Evolutionary conservation across 2,329 filamentous ascomycete species (phyloP), one percentile per base, ranked within the genome.

Genomic region (Claviceps sorghi): DNA sequence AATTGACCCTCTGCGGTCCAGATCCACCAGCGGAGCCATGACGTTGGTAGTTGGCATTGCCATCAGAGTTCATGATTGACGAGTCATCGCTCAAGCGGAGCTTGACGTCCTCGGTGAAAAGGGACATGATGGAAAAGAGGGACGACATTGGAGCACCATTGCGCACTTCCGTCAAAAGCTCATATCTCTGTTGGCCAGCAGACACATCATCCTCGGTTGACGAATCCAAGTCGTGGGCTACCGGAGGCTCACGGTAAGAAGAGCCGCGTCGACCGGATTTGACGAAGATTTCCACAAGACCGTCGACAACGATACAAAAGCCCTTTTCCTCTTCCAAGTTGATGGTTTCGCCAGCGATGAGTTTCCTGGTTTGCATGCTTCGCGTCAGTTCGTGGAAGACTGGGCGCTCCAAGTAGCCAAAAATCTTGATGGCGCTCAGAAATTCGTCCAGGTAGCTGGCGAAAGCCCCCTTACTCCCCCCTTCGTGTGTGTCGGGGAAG

Each of bases 111-210:
- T 98, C 93, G 3, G 93, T 98, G 63, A 98, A 98, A 0, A 98
- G 74, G 2, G 91, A 95, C 69, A 98, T 81, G 58, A 98, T 95
- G 1, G 93, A 97, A 67, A 98, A 98, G 2, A 98, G 70, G 0
- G 93, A 98, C 5, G 93, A 98, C 91, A 98, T 96, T 1, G 94
- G 91, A 1, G 93, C 90, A 15, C 93, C 93, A 61, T 98, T 98
- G 62, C 93, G 94, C 51, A 98, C 91, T 67, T 98, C 94, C 0
- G 93, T 98, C 51, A 98, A 74, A 41, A 98, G 77, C 65, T 97
- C 93, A 62, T 98, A 98, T 34, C 85, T 87, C 64, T 95, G 89
- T 53, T 87, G 82, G 8, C 77, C 78, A 38, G 79, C 79, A 5
- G 77, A 68, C 34, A 75, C 72, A 30, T 84, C 83, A n/a, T 88